Percentiles rank a stretch among this genome's conserved stretches.
phyloP scores from a whole-genome alignment of 805 yeast genomes.

The Saccharomycopsis selenospora region DNA sequence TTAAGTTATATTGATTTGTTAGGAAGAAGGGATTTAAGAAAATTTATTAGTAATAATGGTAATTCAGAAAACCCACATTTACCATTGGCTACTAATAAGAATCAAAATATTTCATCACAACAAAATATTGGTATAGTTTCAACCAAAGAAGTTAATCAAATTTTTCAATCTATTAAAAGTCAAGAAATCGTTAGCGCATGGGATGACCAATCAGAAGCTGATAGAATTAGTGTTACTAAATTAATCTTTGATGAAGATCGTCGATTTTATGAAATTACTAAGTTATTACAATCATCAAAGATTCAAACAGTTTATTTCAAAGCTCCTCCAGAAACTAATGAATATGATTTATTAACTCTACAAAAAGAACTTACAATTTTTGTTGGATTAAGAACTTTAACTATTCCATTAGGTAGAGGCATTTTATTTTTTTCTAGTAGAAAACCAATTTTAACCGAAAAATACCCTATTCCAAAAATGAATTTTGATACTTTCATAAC shows the following conservation, averaged over 20 bases:
- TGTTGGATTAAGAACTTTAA: constrained; percentile 63
- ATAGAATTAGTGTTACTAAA: constrained; percentile 57
- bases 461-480: constrained; percentile 69
- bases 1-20: constrained; percentile 40
- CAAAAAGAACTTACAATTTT: constrained; percentile 53
- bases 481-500: constrained; percentile 58
- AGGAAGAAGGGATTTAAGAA: constrained; percentile 59
- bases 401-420: constrained; percentile 74
- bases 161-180: constrained; percentile 34
- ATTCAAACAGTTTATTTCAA: constrained; percentile 46
- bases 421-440: constrained; percentile 62
- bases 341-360: constrained; percentile 46
- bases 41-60: constrained; percentile 22
- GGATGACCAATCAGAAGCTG: constrained; percentile 68
- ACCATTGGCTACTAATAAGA: constrained; percentile 2
- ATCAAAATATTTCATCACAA: constrained; percentile 6
- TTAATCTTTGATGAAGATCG: constrained; percentile 72
- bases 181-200: constrained; percentile 49
- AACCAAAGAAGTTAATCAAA: constrained; percentile 37
- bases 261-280: constrained; percentile 69
- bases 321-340: constrained; percentile 37
- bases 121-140: no score
- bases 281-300: constrained; percentile 61
- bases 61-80: neutral
- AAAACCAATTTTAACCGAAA: constrained; percentile 76